Evolutionary conservation across 306 rosid species (phyloP), one percentile per base, ranked within the genome.

Genomic region (Benincasa hispida): DNA sequence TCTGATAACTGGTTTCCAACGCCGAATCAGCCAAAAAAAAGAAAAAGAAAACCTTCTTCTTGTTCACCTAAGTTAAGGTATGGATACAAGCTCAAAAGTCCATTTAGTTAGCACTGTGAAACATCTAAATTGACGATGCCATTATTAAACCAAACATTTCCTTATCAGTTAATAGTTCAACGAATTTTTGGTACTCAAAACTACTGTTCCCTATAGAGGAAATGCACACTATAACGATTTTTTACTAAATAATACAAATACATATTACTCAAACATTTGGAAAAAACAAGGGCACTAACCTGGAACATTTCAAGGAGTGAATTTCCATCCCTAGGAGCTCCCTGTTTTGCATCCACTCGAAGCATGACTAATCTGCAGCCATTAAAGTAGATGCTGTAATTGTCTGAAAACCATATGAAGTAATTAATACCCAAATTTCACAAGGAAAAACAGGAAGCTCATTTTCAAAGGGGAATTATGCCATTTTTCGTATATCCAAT

Each of bases 331-430:
- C 85, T 95, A 7, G 97, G 93, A 74, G 93, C 89, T 81, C 99
- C 99, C 84, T 92, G 99, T 78, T 84, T 87, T 72, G 99, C 99
- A 86, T 95, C 98, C 70, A 95, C 99, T 5, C 96, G 99, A 79
- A 95, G 93, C 99, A 95, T 87, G 75, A 86, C 84, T 76, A 88
- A 85, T 82, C 99, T 95, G 88, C 78, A 91, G 85, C 50, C 81
- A 86, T 68, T 76, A 77, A 34, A 77, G 60, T 60, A 37, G 19
- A 17, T 59, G 41, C 37, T 47, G 25, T 72, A 72, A 50, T 10
- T 50, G 30, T 72, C 37, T 51, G 65, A 57, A 75, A 59, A 61
- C 8, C 42, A 76, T 18, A 77, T 39, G 42, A 76, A 41, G 37
- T 72, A 54, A 57, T 24, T 74, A 42, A n/a, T 21, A 60, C 54